These are phyloP conservation scores for Fusarium verrucosum DNA, from an alignment of 2,329 filamentous ascomycete genomes.

Conservation along the genomic window DNA sequence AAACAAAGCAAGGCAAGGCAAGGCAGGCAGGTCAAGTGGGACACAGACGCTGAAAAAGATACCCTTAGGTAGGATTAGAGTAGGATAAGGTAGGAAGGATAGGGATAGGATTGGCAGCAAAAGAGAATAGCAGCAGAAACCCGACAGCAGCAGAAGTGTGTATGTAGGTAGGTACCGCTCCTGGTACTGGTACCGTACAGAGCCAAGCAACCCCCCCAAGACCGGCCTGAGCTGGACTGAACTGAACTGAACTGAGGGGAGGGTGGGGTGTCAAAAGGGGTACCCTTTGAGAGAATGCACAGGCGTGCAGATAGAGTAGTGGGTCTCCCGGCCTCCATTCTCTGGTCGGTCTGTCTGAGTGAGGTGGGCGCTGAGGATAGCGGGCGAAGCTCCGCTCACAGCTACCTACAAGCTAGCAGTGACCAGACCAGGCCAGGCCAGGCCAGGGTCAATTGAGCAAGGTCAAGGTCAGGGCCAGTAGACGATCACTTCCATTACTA, in stretches of 20 bases:
- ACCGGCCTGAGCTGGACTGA: constrained; percentile 12
- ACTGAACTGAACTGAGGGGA: constrained; percentile 9
- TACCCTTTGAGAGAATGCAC: not conserved
- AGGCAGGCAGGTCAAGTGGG: constrained; percentile 19
- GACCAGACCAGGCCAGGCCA: too few species aligned
- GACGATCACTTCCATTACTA: not conserved
- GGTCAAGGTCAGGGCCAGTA: constrained; percentile 8
- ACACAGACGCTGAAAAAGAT: constrained; percentile 26
- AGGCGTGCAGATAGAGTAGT: constrained; percentile 11
- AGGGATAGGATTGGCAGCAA: constrained; percentile 20
- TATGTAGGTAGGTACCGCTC: constrained; percentile 17
- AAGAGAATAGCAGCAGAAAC: not conserved
- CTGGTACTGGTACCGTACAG: constrained; percentile 4
- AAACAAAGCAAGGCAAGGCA: constrained; percentile 14
- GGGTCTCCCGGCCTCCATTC: constrained; percentile 30
- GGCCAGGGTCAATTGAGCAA: too few species aligned
- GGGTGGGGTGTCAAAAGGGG: constrained; percentile 30
- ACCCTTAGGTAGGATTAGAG: constrained; percentile 3
- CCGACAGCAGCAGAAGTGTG: constrained; percentile 21
- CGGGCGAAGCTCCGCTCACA: constrained; percentile 23
- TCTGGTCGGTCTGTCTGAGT: constrained; percentile 19
- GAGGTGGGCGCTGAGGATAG: constrained; percentile 41
- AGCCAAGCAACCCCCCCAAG: constrained; percentile 5
- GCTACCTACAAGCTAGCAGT: too few species aligned
- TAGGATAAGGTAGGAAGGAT: constrained; percentile 19